Conservation (phyloP, 768 basidiomycete species). For the Trametes sanguinea region DNA sequence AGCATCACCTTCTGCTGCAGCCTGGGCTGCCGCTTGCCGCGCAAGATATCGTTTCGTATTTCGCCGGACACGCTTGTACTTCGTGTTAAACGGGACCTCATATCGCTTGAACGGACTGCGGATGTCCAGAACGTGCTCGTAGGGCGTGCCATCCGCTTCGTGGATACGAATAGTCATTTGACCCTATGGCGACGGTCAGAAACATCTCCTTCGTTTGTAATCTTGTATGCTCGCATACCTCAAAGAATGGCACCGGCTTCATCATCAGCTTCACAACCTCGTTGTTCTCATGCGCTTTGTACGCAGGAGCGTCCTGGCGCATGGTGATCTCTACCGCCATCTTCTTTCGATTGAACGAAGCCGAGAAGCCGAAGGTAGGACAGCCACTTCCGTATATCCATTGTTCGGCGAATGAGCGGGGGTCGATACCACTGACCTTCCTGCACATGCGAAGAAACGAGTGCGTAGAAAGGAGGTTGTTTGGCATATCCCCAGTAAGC, state of each 20-base stretch:
- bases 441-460: constrained; percentile 89
- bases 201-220: neutral
- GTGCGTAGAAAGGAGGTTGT: constrained; percentile 86
- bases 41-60: constrained; percentile 97
- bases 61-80: constrained; percentile 93
- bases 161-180: constrained; percentile 99
- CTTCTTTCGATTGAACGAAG: constrained; percentile 95
- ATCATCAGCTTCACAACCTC: constrained; percentile 64
- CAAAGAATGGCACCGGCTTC: constrained; percentile 89
- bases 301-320: constrained; percentile 85
- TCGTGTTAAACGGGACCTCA: constrained; percentile 98
- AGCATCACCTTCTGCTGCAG: constrained; percentile 87
- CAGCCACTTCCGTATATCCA: constrained; percentile 99
- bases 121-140: constrained; percentile 96
- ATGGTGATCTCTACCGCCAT: constrained; percentile 98
- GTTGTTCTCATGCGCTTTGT: constrained; percentile 61
- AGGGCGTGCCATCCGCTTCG: constrained; percentile 98
- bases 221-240: constrained; percentile 49
- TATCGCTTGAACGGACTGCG: constrained; percentile 86
- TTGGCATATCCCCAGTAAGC: constrained; percentile 84
- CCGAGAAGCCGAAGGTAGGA: constrained; percentile 85
- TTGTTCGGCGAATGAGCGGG: constrained; percentile 92
- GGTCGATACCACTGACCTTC: constrained; percentile 91
- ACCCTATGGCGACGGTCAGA: constrained; percentile 49
- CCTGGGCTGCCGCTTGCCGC: constrained; percentile 88